Evolutionary conservation across 2,329 filamentous ascomycete genomes (phyloP), one percentile per base, ranked within the genome.

Genomic region (Penicillium sp.): DNA sequence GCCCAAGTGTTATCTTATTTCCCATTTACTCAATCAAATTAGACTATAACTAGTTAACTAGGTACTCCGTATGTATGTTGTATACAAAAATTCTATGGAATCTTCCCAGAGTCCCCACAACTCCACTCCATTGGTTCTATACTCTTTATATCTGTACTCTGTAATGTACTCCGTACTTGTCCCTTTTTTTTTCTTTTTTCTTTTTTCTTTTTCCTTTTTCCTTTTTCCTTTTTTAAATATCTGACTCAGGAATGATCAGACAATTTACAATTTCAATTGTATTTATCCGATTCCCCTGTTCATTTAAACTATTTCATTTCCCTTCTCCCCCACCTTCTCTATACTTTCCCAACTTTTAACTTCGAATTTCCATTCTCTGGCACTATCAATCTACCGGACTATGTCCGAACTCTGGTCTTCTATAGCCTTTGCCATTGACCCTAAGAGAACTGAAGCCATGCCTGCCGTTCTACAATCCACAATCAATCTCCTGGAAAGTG

Each of bases 381-480:
- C 44, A 54, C 35, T 65, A 68, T 63, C 63, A 43, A 61, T 35
- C n/a, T 31, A n/a, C 56, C 54, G 55, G 60, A 64, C 53, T 54
- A 76, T 76, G 73, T 67, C 73, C 61, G 63, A 73, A 55, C 61
- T 77, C 57, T 77, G 75, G 73, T 65, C 68, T 55, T 68, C 72
- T 55, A 60, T 74, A 60, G 66, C 72, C 59, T 71, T 69, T 59
- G 67, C 72, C 50, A 74, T 75, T 66, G 69, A 75, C 58, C 72
- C 74, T n/a, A 60, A 65, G 50, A 67, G 69, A 58, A 63, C 62
- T 59, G 72, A 70, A 65, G 64, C 68, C 56, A 78, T 78, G 76
- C 72, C 75, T 27, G 70, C 69, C 19, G 69, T 74, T 41, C 66
- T 78, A 33, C 73, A 77, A 62, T 75, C 75, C 2, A 77, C 76